Evolutionary conservation across 2,329 filamentous ascomycete species (phyloP), one percentile per base, ranked within the genome.

Genomic region (Botrytis tulipae): DNA sequence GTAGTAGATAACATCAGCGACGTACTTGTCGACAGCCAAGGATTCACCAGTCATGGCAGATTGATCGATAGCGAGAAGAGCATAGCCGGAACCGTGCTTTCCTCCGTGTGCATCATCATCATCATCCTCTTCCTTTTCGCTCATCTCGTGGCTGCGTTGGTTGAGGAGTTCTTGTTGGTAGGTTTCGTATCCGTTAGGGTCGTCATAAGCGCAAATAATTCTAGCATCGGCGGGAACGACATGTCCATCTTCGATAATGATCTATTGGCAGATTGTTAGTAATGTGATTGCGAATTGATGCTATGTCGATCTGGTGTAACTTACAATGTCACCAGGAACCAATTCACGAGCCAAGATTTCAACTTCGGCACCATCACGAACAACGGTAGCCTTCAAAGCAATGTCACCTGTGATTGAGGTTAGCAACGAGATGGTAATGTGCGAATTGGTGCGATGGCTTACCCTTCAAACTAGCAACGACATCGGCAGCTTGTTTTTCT

Each of bases 1-100:
- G 86, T 93, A 93, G 87, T 92, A 93, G 81, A 91, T 87, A 75
- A 87, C 85, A 80, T 93, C 92, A 75, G 91, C 90, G 89, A 94
- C 92, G 85, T 92, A 92, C 84, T 92, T 92, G 84, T 92, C 90
- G 76, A 93, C 92, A 77, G 92, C 92, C 77, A 93, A 89, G 75
- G 92, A 94, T 83, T 93, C 92, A 84, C 92, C 92, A 78, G 92
- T 93, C 83, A 94, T 93, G 83, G 92, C 91, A 81, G 91, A 93
- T 85, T 93, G 91, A 85, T 94, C 92, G 79, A 89, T 89, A 77
- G 92, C 91, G 80, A 93, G 85, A 78, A 93, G 87, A 75, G 90
- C 86, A 79, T 90, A 87, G 77, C 91, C 91, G 77, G 79, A 81
- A 44, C 80, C 80, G 87, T 88, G 81, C 88, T 89, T 80, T 85